Percentiles rank a stretch among this genome's conserved stretches.
phyloP scores from a whole-genome alignment of 2,329 filamentous ascomycete species.

The Colletotrichum destructivum region DNA sequence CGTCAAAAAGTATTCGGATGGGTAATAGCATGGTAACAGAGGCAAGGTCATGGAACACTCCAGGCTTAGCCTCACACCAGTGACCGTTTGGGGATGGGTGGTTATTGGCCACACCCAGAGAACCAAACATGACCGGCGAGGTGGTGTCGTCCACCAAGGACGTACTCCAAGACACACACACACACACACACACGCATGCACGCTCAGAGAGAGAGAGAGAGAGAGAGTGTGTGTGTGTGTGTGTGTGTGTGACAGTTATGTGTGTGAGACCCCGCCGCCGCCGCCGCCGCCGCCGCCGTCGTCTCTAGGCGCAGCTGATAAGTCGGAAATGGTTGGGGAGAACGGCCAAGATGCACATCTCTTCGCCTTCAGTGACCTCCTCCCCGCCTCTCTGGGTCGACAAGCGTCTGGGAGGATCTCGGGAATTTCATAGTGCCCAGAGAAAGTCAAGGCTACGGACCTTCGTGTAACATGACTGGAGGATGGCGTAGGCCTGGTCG shows the following conservation, averaged over 20 bases:
- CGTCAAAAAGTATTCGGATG: neutral
- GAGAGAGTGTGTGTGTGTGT: neutral
- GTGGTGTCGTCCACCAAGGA: slow-evolving; percentile 26
- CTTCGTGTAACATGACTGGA: slow-evolving; percentile 21
- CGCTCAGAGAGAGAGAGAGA: neutral
- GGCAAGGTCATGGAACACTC: neutral
- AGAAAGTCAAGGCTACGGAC: slow-evolving; percentile 8
- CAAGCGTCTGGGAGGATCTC: neutral
- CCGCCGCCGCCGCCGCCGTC: neutral
- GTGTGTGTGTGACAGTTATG: too few species aligned
- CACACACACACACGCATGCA: neutral
- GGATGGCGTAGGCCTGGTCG: neutral
- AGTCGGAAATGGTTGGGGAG: neutral
- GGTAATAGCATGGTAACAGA: neutral
- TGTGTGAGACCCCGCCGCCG: too few species aligned
- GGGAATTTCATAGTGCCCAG: neutral
- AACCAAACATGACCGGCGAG: slow-evolving; percentile 17
- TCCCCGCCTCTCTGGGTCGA: neutral
- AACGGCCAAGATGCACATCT: neutral
- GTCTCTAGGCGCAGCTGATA: neutral
- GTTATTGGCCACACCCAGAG: slow-evolving; percentile 8
- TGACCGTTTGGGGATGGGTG: slow-evolving; percentile 14
- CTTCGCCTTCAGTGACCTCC: neutral
- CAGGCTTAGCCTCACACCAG: slow-evolving; percentile 26
- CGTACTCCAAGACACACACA: slow-evolving; percentile 6